These are phyloP conservation scores for Colletotrichum magnum DNA, from an alignment of 2,329 filamentous ascomycete species.

Conservation along the genomic window DNA sequence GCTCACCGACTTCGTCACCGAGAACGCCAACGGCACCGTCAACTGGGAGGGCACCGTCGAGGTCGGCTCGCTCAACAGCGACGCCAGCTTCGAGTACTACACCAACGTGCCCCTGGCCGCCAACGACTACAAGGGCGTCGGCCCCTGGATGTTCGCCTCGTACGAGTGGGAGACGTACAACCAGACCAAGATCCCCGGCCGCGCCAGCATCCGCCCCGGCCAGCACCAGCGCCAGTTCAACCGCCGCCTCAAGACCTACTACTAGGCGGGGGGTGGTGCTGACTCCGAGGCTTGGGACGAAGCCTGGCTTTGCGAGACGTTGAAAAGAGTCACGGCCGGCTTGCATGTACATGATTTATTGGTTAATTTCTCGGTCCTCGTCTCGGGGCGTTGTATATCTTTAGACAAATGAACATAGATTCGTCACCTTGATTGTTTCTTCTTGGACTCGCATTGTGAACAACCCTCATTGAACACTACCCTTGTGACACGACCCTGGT, in stretches of 20 bases:
- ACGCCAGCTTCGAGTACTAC: constrained; percentile 61
- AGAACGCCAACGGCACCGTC: constrained; percentile 62
- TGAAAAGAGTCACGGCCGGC: constrained; percentile 14
- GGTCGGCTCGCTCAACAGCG: constrained; percentile 64
- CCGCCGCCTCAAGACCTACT: constrained; percentile 30
- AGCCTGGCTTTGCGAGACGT: not conserved
- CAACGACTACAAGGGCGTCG: constrained; percentile 43
- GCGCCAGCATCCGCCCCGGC: constrained; percentile 9
- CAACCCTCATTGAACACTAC: too few relatives aligned
- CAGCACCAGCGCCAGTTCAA: constrained; percentile 30
- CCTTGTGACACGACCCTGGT: too few relatives aligned
- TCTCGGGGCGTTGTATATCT: constrained; percentile 22
- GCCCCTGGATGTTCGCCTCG: constrained; percentile 42
- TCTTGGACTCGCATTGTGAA: too few relatives aligned
- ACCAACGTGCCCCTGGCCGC: constrained; percentile 23
- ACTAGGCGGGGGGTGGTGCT: not conserved
- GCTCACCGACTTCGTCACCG: constrained; percentile 60
- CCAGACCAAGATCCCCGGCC: constrained; percentile 21
- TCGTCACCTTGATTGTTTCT: not conserved
- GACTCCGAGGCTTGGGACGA: not conserved
- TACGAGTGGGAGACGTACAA: constrained; percentile 44
- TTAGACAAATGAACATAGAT: constrained; percentile 25
- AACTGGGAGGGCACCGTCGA: constrained; percentile 66
- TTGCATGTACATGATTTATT: constrained; percentile 35
- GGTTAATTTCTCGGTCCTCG: constrained; percentile 24